phyloP scores from a whole-genome alignment of 176 grass and related monocot species.

The Coix lacrymajobi region DNA sequence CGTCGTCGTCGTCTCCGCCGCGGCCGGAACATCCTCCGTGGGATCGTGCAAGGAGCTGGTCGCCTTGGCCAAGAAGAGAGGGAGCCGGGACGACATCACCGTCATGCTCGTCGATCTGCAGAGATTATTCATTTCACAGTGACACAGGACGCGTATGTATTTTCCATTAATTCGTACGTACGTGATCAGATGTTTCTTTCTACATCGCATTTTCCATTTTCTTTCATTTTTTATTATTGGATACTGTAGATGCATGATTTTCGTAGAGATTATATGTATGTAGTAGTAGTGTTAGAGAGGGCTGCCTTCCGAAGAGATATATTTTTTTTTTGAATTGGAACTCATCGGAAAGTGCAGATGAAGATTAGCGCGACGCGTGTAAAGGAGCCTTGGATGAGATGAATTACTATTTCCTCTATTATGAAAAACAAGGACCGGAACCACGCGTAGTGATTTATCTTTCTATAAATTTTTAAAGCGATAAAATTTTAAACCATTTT shows the following conservation, averaged over 20 bases:
- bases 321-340: too few relatives aligned
- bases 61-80: conserved; percentile 41
- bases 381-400: background rate
- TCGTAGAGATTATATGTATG: background rate
- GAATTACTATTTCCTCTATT: background rate
- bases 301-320: conserved; percentile 25
- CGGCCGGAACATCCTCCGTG: background rate
- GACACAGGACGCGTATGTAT: background rate
- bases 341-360: conserved; percentile 17
- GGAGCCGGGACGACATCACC: conserved; percentile 74
- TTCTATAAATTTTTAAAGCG: too few relatives aligned
- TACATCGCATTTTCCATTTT: too few relatives aligned
- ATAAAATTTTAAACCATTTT: too few relatives aligned
- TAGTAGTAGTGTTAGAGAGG: background rate
- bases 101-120: conserved; percentile 66
- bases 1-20: conserved; percentile 1
- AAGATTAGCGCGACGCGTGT: background rate
- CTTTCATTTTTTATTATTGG: background rate
- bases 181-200: background rate
- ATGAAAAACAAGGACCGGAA: too few relatives aligned
- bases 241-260: background rate
- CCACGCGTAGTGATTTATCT: too few relatives aligned
- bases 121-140: conserved; percentile 21
- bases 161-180: background rate
- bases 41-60: conserved; percentile 57